A percentile compares a stretch with the other conserved stretches of the same genome.
Evolutionary conservation across 1,139 yeast species (phyloP).

Genomic region (Candida albicans): DNA sequence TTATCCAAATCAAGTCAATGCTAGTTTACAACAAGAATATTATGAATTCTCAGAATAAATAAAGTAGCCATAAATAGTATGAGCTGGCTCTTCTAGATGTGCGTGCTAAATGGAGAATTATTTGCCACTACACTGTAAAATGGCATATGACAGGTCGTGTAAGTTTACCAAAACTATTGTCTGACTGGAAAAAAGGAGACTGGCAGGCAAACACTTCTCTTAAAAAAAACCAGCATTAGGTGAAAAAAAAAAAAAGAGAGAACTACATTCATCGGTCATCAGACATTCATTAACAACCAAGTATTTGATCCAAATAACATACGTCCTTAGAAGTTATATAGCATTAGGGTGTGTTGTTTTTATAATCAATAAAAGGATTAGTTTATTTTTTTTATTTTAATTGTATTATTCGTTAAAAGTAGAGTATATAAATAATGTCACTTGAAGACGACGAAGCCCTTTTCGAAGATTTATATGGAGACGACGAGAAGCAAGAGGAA

Average conservation of each 20-base stretch:
- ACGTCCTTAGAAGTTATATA: constrained; percentile 1
- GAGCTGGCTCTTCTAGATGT: too few relatives aligned
- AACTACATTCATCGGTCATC: background rate
- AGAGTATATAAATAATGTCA: constrained; percentile 4
- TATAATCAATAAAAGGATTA: constrained; percentile 5
- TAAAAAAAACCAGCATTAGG: background rate
- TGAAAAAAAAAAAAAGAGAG: constrained; percentile 2
- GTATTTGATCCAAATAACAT: background rate
- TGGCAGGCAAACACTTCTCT: too few relatives aligned
- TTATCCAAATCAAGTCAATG: too few relatives aligned
- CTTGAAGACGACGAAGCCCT: constrained; percentile 83
- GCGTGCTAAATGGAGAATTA: too few relatives aligned
- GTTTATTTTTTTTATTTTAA: constrained; percentile 8
- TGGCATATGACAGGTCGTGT: too few relatives aligned
- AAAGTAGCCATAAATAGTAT: too few relatives aligned
- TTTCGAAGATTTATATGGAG: constrained; percentile 71
- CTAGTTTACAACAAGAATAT: too few relatives aligned
- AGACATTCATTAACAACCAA: background rate
- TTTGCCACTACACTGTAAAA: too few relatives aligned
- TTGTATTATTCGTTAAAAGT: constrained; percentile 7
- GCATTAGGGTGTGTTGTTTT: constrained; percentile 2
- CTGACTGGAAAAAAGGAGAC: too few relatives aligned
- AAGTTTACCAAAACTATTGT: too few relatives aligned
- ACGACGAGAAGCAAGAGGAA: constrained; percentile 18
- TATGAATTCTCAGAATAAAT: too few relatives aligned